phyloP scores from a whole-genome alignment of 23 red algal species.

The Gracilaria gracilis region DNA sequence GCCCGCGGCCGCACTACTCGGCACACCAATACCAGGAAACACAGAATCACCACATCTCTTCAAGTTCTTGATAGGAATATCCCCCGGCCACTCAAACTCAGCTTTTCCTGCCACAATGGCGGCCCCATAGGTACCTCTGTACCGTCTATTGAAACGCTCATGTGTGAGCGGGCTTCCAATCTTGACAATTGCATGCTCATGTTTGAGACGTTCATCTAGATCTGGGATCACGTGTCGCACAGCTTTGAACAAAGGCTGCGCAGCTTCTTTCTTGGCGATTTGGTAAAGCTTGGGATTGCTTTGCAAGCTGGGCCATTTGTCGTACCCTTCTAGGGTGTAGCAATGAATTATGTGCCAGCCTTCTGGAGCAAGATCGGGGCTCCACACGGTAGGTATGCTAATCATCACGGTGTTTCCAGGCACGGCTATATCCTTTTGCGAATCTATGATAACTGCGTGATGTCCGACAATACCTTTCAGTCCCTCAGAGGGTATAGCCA shows the following conservation, averaged over 20 bases:
- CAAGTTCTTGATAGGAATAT: constrained; percentile 65
- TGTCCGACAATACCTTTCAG: constrained; percentile 61
- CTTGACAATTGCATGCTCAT: constrained; percentile 56
- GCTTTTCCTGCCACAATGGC: constrained; percentile 67
- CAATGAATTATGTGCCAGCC: constrained; percentile 84
- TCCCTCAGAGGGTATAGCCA: constrained; percentile 65
- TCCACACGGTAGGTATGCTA: constrained; percentile 81
- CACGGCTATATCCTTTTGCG: constrained; percentile 59
- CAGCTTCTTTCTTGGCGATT: constrained; percentile 67
- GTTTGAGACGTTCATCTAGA: constrained; percentile 50
- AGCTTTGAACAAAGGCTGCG: constrained; percentile 65
- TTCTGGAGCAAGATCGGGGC: constrained; percentile 64
- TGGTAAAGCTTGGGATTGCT: constrained; percentile 59
- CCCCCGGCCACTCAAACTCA: constrained; percentile 73
- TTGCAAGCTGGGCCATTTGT: constrained; percentile 58
- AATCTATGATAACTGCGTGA: constrained; percentile 80
- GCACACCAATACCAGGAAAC: constrained; percentile 85
- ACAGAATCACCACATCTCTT: constrained; percentile 80
- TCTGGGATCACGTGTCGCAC: constrained; percentile 81
- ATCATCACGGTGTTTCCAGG: constrained; percentile 82
- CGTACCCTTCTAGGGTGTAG: constrained; percentile 84
- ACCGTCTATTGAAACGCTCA: constrained; percentile 71
- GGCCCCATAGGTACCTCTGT: constrained; percentile 78
- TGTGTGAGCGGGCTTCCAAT: constrained; percentile 89
- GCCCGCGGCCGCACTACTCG: constrained; percentile 66